Evolutionary conservation across 2,329 filamentous ascomycete genomes (phyloP), one percentile per base, ranked within the genome.

Genomic region (Verticillium zaregamsianum): DNA sequence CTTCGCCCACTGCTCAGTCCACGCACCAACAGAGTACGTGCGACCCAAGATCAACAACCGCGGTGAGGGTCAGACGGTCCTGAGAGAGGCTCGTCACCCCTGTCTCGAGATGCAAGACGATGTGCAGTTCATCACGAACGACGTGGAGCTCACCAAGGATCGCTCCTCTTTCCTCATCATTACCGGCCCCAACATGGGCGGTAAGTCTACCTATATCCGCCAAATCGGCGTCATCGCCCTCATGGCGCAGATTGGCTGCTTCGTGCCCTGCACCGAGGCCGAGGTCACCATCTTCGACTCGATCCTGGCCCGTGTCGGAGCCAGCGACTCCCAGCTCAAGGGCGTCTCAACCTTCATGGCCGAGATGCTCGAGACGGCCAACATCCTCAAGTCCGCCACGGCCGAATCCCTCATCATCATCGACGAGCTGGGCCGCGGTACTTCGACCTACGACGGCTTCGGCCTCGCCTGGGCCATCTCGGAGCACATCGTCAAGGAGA

Each of bases 71-170:
- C 90, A 93, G 69, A 99, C 95, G 0, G 80, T 96, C 25, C 84
- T 99, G n/a, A 91, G 89, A 66, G 96, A 97, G 77, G 92, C 95
- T 2, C 90, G 96, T 12, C 95, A 99, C 72, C 96, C 96, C 0
- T 99, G 95, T 73, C 91, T 99, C 86, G 95, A 99, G 74, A 93
- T 97, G 86, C 95, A 99, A 76, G 96, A 99, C 70, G 95, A 99
- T 70, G 89, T 99, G 52, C 93, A 94, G 65, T 99, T 99, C 79
- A 99, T 99, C 76, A 97, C 94, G 61, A 99, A 99, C 74, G 94
- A 99, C 68, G 92, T 98, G 25, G 87, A 88, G 59, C 86, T 99
- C 40, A 82, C 86, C 5, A 88, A 93, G 9, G 88, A 89, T 62
- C 82, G 86, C 57, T 96, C 92, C 0, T 93, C 94, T 3, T 98